Base-by-base conservation (phyloP, 2,329 filamentous ascomycete genomes). In the Fusarium sp. region DNA sequence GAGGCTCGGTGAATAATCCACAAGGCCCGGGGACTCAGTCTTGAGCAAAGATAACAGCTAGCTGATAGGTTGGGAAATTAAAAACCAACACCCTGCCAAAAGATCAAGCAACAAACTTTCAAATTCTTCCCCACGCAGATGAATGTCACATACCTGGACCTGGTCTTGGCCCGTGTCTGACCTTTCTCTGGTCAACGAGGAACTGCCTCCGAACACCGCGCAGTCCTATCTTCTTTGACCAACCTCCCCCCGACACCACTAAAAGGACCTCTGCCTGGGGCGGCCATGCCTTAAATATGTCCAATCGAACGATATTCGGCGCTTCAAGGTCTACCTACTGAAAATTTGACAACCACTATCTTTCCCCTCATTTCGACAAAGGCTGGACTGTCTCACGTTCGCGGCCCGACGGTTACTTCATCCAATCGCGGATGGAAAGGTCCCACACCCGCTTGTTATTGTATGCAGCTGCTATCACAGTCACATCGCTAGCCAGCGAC, bases 381-480 rank as follows among this genome's bases (percentile, higher is more conserved):
- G 14, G 33, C 26, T 26, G 17, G 17, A 26, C 17, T 45, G 36
- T 40, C 36, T 49, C 44, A 56, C 33, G 7, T 15, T 40, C 36
- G 34, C 36, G 40, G 21, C 36, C 19, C 11, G 40, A 44, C 47
- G 19, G 11, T 31, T 36, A 14, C n/a, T 19, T 40, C 7, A 39
- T 6, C 57, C 57, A 60, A 60, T 55, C 50, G 57, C 43, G 36
- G 50, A 43, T 28, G 24, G 24, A 14, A 17, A 28, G 31, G 36
- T n/a, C 17, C 33, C 57, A 34, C 50, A 31, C 42, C 9, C 47
- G 43, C n/a, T 36, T 38, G 7, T 45, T 26, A 36, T 19, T 31
- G 24, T 26, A 57, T 60, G 57, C 50, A 60, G 36, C 43, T 42
- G 28, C n/a, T 42, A 50, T 61, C 57, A 61, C 57, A 61, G 44